Evolutionary conservation across 495 filamentous ascomycete species (phyloP).

Genomic region (Hyphodiscus hymeniophilus): DNA sequence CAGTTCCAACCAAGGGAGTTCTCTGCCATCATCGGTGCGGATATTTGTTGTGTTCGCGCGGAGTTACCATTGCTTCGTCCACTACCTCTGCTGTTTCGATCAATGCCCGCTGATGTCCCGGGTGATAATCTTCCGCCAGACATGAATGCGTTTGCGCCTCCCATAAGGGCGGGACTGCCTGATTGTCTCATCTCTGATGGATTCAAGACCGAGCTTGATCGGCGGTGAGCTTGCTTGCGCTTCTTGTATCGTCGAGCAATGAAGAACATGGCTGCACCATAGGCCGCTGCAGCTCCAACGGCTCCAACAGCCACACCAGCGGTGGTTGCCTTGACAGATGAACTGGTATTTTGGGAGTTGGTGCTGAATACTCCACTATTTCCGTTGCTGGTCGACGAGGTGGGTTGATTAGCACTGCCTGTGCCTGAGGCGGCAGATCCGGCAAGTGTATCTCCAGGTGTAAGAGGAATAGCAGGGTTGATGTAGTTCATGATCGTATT

Average conservation of each 20-base stretch:
- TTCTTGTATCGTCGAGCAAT: constrained; percentile 89
- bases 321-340: constrained; percentile 61
- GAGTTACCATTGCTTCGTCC: constrained; percentile 64
- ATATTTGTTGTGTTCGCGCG: constrained; percentile 62
- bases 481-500: constrained; percentile 68
- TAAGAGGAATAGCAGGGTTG: constrained; percentile 74
- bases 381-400: constrained; percentile 18
- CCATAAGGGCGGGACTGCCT: constrained; percentile 48
- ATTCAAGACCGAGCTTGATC: constrained; percentile 59
- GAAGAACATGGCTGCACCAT: constrained; percentile 98
- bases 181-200: constrained; percentile 42
- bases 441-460: constrained; percentile 44
- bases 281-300: constrained; percentile 74
- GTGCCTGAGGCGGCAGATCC: constrained; percentile 24
- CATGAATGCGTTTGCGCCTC: constrained; percentile 39
- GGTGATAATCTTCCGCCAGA: constrained; percentile 45
- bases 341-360: constrained; percentile 28
- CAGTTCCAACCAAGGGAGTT: constrained; percentile 99
- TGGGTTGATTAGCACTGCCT: constrained; percentile 7
- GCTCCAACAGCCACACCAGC: constrained; percentile 76
- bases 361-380: constrained; percentile 32
- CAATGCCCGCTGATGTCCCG: constrained; percentile 33
- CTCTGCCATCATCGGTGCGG: constrained; percentile 86
- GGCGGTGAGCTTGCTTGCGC: constrained; percentile 70
- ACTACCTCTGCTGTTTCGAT: constrained; percentile 59